Percentiles rank a stretch among this genome's conserved stretches.
Conservation (phyloP, 345 rosid genomes). For the Hibiscus mutabilis region DNA sequence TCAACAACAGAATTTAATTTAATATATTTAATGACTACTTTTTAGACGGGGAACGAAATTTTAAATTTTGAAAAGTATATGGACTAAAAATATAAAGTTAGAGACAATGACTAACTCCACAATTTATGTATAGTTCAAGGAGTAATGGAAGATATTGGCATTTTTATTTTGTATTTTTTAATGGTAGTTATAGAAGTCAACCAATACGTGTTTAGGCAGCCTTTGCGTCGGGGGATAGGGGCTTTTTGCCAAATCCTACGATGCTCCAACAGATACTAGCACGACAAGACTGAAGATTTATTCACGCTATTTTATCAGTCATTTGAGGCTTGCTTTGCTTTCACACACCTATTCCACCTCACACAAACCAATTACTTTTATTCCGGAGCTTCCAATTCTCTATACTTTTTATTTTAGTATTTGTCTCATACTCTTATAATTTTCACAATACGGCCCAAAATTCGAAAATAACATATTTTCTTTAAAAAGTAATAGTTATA, state of each 20-base stretch:
- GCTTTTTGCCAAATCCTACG: neutral
- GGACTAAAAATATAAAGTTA: no score
- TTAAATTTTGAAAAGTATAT: no score
- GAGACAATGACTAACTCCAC: no score
- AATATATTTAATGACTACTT: no score
- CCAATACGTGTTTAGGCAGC: neutral
- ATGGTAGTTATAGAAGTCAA: constrained; percentile 1
- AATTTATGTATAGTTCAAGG: no score
- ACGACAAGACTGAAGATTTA: neutral
- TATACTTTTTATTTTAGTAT: neutral
- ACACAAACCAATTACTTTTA: neutral
- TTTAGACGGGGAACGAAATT: no score
- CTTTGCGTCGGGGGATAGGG: neutral
- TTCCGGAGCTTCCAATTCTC: no score
- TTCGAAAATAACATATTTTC: no score
- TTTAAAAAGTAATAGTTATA: no score
- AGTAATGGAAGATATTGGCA: no score
- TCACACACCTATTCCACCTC: constrained; percentile 3
- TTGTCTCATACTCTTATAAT: neutral
- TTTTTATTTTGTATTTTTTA: neutral
- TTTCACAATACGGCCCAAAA: no score
- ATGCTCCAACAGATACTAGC: neutral
- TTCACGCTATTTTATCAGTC: neutral
- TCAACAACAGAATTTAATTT: no score
- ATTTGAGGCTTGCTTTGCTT: constrained; percentile 1